A percentile compares a stretch with the other conserved stretches of the same genome.
Evolutionary conservation across 1,284 basidiomycete genomes (phyloP).

Genomic region (Tilletia indica): DNA sequence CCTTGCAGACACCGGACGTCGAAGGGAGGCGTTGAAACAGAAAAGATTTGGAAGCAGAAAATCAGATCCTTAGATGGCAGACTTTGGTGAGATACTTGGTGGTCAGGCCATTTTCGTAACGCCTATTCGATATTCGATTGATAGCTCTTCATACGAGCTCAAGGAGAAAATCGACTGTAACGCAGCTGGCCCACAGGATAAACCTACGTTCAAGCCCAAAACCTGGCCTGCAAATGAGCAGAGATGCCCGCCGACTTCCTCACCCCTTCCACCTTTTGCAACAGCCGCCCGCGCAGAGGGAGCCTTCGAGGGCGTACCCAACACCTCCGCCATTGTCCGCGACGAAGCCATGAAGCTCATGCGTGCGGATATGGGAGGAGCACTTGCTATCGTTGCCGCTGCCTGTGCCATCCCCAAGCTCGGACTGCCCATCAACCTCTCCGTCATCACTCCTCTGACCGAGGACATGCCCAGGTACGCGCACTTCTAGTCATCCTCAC

Average conservation of each 20-base stretch:
- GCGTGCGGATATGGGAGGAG: slow-evolving; percentile 58
- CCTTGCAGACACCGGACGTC: too few relatives aligned
- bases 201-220: slow-evolving; percentile 75
- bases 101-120: too few relatives aligned
- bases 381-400: slow-evolving; percentile 72
- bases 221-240: slow-evolving; percentile 79
- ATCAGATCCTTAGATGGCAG: too few relatives aligned
- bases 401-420: slow-evolving; percentile 77
- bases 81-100: too few relatives aligned
- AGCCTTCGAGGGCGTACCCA: slow-evolving; percentile 68
- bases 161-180: slow-evolving; percentile 24
- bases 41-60: too few relatives aligned
- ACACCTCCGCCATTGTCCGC: slow-evolving; percentile 70
- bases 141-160: slow-evolving; percentile 31
- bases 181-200: slow-evolving; percentile 52
- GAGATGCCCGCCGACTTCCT: slow-evolving; percentile 77
- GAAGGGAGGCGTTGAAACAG: too few relatives aligned
- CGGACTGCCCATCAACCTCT: slow-evolving; percentile 73
- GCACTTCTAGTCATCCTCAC: neutral
- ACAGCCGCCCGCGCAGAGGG: slow-evolving; percentile 65
- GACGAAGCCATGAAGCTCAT: slow-evolving; percentile 71
- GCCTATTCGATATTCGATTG: too few relatives aligned
- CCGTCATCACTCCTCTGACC: slow-evolving; percentile 71
- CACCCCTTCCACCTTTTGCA: slow-evolving; percentile 64
- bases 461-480: slow-evolving; percentile 80